Base-by-base conservation (phyloP, 2,329 filamentous ascomycete genomes). In the Elsinoe perseae region DNA sequence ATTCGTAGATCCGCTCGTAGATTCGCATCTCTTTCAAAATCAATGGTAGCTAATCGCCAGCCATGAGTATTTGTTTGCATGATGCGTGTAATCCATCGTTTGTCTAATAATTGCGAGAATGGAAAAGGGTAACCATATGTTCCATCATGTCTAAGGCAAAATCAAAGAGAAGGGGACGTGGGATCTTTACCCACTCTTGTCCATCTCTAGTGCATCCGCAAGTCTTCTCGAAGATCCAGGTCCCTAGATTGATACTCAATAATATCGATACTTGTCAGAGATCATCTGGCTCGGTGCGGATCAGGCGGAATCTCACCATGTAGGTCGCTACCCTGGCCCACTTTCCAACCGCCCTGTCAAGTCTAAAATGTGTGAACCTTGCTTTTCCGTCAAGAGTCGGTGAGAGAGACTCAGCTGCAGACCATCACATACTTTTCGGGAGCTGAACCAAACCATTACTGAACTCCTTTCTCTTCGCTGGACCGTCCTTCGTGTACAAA, bases 371-470 rank as follows among this genome's bases (percentile, higher is more conserved):
- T n/a, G 6, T 52, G 48, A 30, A 36, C 48, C 48, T 52, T 52
- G 48, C 48, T 52, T 52, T 52, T 14, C 48, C 48, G 30, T 36
- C 48, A 34, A 36, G 16, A 52, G 48, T 52, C 48, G 48, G 48
- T 52, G 48, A 23, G 40, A 43, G 40, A 43, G 21, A n/a, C 40
- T 43, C 9, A 43, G 18, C 9, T 23, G 12, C 40, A 14, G 18
- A 18, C 40, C 16, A 23, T 43, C 40, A 10, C 18, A 9, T 10
- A 43, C 20, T 44, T 44, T 21, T 27, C n/a, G 44, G 20, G 18
- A 50, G 44, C 25, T 32, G 25, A 32, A 50, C 44, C 25, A 50
- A 50, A 30, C 18, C n/a, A 36, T 52, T 30, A 20, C 16, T 52
- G 27, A 34, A n/a, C 48, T 18, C 16, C 18, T 14, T 52, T 10